Evolutionary conservation across 768 basidiomycete species (phyloP), one percentile per base, ranked within the genome.

Genomic region (Mycena polygramma): DNA sequence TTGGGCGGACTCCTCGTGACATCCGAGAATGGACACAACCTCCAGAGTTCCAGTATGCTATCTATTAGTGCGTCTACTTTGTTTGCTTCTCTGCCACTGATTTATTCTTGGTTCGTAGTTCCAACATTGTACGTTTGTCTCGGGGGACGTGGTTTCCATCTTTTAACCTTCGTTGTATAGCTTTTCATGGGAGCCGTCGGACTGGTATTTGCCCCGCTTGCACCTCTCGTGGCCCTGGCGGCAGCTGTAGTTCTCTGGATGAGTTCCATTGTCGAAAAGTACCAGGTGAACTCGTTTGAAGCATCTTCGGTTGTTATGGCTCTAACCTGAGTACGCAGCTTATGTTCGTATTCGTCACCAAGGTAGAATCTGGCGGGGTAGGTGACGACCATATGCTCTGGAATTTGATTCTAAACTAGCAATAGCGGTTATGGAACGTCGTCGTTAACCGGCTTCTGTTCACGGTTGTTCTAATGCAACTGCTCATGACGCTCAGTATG

Each of bases 161-260:
- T 66, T 36, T 63, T 4, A 58, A 8, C 36, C 26, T 8, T 4
- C 15, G 35, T 9, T 35, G 19, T 7, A 51, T 73, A 92, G 91
- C 82, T 95, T 48, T 95, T 96, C 82, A 94, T 96, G 91, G 93
- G 84, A n/a, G 88, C 94, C n/a, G 95, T 99, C 55, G 97, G 91
- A 0, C 81, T 99, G 57, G 92, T 98, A 20, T 99, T 99, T 76
- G 96, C 97, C 0, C 97, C 97, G 17, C 83, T 99, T 8, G 97
- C 97, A 0, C 98, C 98, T 1, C 82, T 99, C 37, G 96, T 99
- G 19, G 88, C 87, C 11, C 85, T 96, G 35, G 94, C 93, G 20
- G 95, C 91, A 15, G 91, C 92, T 4, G 78, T 92, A 39, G 95
- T 98, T 24, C 94, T 96, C 79, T 98, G 96, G 94, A 83, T 92